Evolutionary conservation across 768 basidiomycete genomes (phyloP), one percentile per base, ranked within the genome.

Genomic region (Lactarius quietus): DNA sequence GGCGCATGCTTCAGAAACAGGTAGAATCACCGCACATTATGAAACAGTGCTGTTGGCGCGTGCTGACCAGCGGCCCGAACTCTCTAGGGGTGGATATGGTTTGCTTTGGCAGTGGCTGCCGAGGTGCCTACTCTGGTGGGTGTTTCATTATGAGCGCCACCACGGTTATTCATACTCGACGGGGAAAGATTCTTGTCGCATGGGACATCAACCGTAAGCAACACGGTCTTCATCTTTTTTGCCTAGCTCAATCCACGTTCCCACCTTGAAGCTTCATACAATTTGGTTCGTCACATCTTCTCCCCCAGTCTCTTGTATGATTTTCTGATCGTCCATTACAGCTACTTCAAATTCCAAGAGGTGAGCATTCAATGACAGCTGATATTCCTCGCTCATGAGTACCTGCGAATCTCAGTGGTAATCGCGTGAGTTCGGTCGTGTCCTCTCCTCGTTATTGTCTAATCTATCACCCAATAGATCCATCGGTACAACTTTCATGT

Each of bases 81-180:
- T 26, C 10, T 45, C 39, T 64, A 64, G 64, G 64, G 64, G 31
- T 64, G 64, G 58, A 45, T 38, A 38, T 64, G 64, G 64, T 55
- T 64, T 48, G 64, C 58, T 6, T 31, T 64, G 52, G 64, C 64
- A 0, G 58, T 64, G 15, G 64, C 9, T 1, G 64, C 59, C 17
- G 64, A 64, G 64, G 52, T 55, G 53, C 64, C 64, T 38, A 45
- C 59, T 38, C 59, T 64, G n/a, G 64, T 59, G 9, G 18, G 64
- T 60, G 26, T 14, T 0, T 4, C 41, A n/a, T n/a, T 15, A 26
- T 6, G 23, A 41, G 28, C 7, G 18, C n/a, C 14, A 6, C 9
- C 12, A 5, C 38, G 41, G 15, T 28, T n/a, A 28, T 33, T 59
- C 33, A 55, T 36, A n/a, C 39, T 59, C 41, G 55, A 17, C 23